Evolutionary conservation across 345 rosid species (phyloP).

Genomic region (Cardamine occulta): DNA sequence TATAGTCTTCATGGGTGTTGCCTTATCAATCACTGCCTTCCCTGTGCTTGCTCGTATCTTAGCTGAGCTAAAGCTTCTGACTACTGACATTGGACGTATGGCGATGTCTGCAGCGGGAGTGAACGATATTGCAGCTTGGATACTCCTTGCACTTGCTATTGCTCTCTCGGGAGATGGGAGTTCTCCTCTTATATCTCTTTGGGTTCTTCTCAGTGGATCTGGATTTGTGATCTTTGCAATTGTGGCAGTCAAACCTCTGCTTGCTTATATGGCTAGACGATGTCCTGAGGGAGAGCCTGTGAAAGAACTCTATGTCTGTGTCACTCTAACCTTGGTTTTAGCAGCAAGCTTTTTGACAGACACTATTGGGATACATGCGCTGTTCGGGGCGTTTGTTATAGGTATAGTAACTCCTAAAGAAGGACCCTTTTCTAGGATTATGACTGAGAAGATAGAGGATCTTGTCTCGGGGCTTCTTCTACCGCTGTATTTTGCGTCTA

Average conservation of each 20-base stretch:
- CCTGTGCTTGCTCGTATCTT: slow-evolving; percentile 60
- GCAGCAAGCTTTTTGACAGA: slow-evolving; percentile 59
- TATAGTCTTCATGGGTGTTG: slow-evolving; percentile 56
- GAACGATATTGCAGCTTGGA: slow-evolving; percentile 59
- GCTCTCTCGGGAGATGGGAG: slow-evolving; percentile 51
- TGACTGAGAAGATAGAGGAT: slow-evolving; percentile 60
- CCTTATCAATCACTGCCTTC: slow-evolving; percentile 60
- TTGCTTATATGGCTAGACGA: slow-evolving; percentile 41
- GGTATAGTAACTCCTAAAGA: slow-evolving; percentile 61
- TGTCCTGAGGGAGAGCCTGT: slow-evolving; percentile 49
- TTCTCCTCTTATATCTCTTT: slow-evolving; percentile 50
- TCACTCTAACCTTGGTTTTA: slow-evolving; percentile 56
- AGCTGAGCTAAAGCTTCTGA: slow-evolving; percentile 59
- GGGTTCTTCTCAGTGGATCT: slow-evolving; percentile 53
- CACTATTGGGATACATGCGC: slow-evolving; percentile 59
- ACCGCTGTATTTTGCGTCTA: slow-evolving; percentile 62
- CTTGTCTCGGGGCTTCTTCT: slow-evolving; percentile 57
- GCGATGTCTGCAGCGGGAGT: slow-evolving; percentile 63
- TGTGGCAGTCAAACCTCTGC: slow-evolving; percentile 45
- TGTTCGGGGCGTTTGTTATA: slow-evolving; percentile 60
- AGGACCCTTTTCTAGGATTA: slow-evolving; percentile 42
- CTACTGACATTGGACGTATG: slow-evolving; percentile 55
- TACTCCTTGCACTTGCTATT: slow-evolving; percentile 54
- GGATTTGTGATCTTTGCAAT: slow-evolving; percentile 53
- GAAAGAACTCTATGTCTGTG: slow-evolving; percentile 53